These are phyloP conservation scores for Juglanconis juglandina DNA, from an alignment of 2,329 filamentous ascomycete genomes.

Conservation along the genomic window DNA sequence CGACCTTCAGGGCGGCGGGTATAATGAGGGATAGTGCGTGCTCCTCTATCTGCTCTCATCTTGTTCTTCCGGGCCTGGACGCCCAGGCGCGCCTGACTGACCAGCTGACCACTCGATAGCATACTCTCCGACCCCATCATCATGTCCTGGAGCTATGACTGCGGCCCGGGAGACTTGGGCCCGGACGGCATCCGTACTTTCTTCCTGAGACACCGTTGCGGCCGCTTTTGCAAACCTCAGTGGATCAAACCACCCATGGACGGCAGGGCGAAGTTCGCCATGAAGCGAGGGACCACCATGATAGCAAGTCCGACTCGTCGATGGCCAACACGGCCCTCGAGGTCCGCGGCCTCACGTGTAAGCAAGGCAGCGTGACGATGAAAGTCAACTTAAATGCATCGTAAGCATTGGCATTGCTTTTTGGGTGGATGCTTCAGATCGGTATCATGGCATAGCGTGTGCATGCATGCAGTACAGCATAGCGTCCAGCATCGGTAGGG, in stretches of 20 bases:
- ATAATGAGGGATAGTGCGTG: constrained; percentile 23
- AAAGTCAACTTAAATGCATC: neutral
- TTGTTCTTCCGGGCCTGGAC: neutral
- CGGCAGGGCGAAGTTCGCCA: neutral
- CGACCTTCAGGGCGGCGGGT: constrained; percentile 41
- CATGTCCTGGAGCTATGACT: constrained; percentile 33
- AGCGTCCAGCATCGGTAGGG: neutral
- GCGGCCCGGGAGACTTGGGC: constrained; percentile 38
- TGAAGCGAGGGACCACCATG: constrained; percentile 8
- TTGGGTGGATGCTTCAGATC: neutral
- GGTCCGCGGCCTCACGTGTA: neutral
- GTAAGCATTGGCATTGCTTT: neutral
- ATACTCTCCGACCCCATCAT: constrained; percentile 41
- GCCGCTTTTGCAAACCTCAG: constrained; percentile 27
- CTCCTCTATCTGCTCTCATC: neutral
- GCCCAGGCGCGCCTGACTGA: no score
- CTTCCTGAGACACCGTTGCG: constrained; percentile 35
- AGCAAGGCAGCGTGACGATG: neutral
- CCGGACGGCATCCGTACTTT: constrained; percentile 36
- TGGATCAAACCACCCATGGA: constrained; percentile 21
- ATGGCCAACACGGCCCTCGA: neutral
- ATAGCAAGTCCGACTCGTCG: neutral
- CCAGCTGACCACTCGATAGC: constrained; percentile 11
- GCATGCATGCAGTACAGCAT: neutral
- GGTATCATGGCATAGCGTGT: neutral